Evolutionary conservation across 257 asterid genomes (phyloP).

Genomic region (Nicotiana sylvestris): DNA sequence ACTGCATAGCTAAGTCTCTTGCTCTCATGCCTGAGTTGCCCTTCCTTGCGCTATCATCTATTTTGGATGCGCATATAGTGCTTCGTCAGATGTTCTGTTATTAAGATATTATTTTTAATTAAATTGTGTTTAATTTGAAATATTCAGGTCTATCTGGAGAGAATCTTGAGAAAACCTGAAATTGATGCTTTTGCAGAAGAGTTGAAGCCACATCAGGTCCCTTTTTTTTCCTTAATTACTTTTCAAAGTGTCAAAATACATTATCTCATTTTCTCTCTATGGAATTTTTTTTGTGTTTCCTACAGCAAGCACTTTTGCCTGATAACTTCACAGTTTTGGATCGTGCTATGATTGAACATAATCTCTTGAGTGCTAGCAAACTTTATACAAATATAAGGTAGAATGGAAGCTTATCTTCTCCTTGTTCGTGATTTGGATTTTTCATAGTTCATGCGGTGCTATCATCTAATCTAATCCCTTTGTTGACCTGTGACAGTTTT

Average conservation of each 20-base stretch:
- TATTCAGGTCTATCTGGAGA: conserved; percentile 88
- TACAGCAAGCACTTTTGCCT: conserved; percentile 83
- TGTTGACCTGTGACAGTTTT: conserved; percentile 47
- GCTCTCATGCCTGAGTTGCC: neutral
- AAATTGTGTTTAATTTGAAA: conserved; percentile 15
- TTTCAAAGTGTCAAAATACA: conserved; percentile 7
- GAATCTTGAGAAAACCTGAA: conserved; percentile 94
- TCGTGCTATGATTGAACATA: conserved; percentile 99
- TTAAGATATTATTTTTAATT: neutral
- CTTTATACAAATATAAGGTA: conserved; percentile 94
- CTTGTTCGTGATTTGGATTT: conserved; percentile 18
- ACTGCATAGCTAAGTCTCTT: neutral
- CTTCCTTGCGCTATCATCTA: neutral
- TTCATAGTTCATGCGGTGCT: conserved; percentile 1
- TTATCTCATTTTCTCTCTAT: neutral
- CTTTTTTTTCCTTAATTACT: neutral
- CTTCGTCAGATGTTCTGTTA: conserved; percentile 9
- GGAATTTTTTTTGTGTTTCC: conserved; percentile 12
- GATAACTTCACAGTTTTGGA: conserved; percentile 95
- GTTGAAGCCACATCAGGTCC: conserved; percentile 96
- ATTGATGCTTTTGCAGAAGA: conserved; percentile 97
- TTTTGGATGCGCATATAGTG: neutral
- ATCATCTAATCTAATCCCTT: conserved; percentile 14
- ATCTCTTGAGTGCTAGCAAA: conserved; percentile 95
- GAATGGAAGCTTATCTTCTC: conserved; percentile 9